Percentiles rank a stretch among this genome's conserved stretches.
Evolutionary conservation across 352 stramenopile species (phyloP).

Genomic region (Globisporangium yorkense): DNA sequence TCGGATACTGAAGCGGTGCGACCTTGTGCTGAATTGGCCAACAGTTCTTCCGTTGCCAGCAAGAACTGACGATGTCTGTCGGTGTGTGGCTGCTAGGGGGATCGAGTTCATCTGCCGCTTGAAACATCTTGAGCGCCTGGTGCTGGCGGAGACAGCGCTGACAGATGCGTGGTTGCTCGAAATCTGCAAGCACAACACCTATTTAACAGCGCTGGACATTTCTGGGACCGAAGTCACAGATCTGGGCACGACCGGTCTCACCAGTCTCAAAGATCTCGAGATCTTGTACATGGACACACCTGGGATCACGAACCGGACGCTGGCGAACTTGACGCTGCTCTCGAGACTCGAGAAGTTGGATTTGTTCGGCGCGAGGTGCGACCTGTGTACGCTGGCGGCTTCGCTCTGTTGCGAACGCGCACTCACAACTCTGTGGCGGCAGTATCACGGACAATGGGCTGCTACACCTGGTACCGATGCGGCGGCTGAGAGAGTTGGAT

Average conservation of each 20-base stretch:
- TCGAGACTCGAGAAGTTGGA: constrained; percentile 51
- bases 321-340: constrained; percentile 51
- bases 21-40: neutral
- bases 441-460: constrained; percentile 72
- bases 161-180: constrained; percentile 51
- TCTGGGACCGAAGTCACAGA: constrained; percentile 72
- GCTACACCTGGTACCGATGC: constrained; percentile 47
- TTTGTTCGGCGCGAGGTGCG: constrained; percentile 71
- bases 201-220: constrained; percentile 53
- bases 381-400: neutral
- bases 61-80: neutral
- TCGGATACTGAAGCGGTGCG: constrained; percentile 63
- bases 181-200: constrained; percentile 42
- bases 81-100: constrained; percentile 15
- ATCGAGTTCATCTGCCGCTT: constrained; percentile 70
- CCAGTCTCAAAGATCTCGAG: constrained; percentile 43
- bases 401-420: neutral
- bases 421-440: neutral
- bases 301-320: constrained; percentile 56
- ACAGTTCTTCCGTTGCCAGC: neutral
- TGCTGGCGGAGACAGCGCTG: constrained; percentile 52
- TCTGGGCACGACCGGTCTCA: constrained; percentile 36
- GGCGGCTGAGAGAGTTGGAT: constrained; percentile 45
- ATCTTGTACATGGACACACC: constrained; percentile 58
- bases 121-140: constrained; percentile 41